Percentiles rank a stretch among this genome's conserved stretches.
phyloP scores from a whole-genome alignment of 2,329 filamentous ascomycete species.

The Trichothecium roseum region DNA sequence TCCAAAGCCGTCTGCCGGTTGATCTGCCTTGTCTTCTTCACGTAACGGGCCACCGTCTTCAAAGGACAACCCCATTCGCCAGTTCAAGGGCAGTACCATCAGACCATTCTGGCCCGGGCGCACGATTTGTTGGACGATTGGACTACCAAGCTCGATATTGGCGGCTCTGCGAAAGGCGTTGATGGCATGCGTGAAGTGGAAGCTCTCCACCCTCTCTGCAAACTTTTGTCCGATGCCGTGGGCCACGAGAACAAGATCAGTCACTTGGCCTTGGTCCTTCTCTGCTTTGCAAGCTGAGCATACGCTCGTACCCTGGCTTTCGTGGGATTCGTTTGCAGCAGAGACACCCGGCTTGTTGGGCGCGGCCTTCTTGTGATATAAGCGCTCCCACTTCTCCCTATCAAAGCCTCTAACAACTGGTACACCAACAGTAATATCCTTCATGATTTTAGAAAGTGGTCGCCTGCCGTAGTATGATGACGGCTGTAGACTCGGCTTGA shows the following conservation, averaged over 20 bases:
- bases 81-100: conserved; percentile 91
- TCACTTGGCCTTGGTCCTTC: conserved; percentile 58
- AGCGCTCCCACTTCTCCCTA: conserved; percentile 60
- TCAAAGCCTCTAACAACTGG: conserved; percentile 87
- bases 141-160: conserved; percentile 70
- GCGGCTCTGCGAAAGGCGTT: conserved; percentile 80
- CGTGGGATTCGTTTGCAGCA: conserved; percentile 16
- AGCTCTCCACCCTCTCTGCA: conserved; percentile 88
- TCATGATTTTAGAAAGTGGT: conserved; percentile 76
- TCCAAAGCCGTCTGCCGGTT: conserved; percentile 46
- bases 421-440: conserved; percentile 71
- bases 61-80: conserved; percentile 80
- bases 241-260: conserved; percentile 80
- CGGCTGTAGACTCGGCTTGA: conserved; percentile 77
- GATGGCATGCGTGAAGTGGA: conserved; percentile 93
- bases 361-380: conserved; percentile 43
- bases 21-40: conserved; percentile 40
- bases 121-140: conserved; percentile 64
- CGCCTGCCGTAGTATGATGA: conserved; percentile 76
- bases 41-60: conserved; percentile 63
- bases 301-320: conserved; percentile 15
- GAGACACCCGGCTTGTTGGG: conserved; percentile 16
- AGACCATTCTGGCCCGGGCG: conserved; percentile 74
- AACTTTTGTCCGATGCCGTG: conserved; percentile 97
- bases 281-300: conserved; percentile 54